Evolutionary conservation across 495 filamentous ascomycete species (phyloP).

Genomic region (Apodospora peruviana): DNA sequence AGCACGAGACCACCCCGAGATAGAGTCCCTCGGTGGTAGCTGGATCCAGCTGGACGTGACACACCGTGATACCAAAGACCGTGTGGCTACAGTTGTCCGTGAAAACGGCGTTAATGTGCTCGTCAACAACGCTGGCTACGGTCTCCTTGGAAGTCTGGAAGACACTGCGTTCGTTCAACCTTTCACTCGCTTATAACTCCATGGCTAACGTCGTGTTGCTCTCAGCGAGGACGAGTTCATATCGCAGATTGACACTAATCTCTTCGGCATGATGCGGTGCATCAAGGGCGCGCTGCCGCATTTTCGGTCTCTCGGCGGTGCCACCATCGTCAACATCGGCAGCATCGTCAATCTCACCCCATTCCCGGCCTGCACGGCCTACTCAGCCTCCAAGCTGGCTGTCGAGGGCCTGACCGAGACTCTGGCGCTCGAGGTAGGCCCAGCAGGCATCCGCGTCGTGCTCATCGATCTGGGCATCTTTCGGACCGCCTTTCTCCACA

Average conservation of each 20-base stretch:
- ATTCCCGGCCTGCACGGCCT: neutral
- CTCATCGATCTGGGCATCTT: neutral
- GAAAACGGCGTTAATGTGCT: neutral
- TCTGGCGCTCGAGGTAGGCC: neutral
- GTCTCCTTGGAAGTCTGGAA: neutral
- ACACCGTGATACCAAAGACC: neutral
- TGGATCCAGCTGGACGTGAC: neutral
- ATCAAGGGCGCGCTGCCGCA: neutral
- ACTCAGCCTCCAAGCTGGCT: neutral
- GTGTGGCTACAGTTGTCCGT: neutral
- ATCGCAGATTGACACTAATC: neutral
- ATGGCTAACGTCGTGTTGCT: neutral
- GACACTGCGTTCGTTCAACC: neutral
- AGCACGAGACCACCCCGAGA: neutral
- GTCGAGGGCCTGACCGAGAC: neutral
- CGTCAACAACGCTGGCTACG: neutral
- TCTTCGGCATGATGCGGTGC: neutral
- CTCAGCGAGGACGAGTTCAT: neutral
- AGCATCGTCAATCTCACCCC: neutral
- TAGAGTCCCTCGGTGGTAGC: neutral
- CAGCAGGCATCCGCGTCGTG: neutral
- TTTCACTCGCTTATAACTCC: neutral
- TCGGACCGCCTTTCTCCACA: neutral
- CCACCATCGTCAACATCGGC: neutral
- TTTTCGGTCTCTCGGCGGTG: neutral